Evolutionary conservation across 108 stramenopile genomes (phyloP).

Genomic region (Nitzschia putrida): DNA sequence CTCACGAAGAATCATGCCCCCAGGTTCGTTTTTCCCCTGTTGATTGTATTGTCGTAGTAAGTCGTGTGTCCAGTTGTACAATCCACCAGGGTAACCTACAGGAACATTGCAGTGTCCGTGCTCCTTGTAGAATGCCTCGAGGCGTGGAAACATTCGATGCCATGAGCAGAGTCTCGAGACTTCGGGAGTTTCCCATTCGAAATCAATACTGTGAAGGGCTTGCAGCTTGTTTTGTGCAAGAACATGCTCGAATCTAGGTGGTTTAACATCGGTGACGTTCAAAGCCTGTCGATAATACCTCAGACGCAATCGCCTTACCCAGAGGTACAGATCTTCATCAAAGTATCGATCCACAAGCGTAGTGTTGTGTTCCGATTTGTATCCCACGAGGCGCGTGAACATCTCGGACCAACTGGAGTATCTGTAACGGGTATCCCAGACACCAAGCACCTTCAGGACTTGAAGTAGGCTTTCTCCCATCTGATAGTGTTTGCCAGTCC

Average conservation of each 20-base stretch:
- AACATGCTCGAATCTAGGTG: background rate
- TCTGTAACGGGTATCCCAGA: too few relatives aligned
- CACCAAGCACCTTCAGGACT: too few relatives aligned
- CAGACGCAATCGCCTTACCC: constrained; percentile 30
- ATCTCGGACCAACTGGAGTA: constrained; percentile 1
- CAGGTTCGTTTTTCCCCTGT: too few relatives aligned
- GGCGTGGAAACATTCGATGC: constrained; percentile 1
- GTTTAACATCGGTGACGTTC: background rate
- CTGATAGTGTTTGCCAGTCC: too few relatives aligned
- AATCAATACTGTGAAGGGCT: constrained; percentile 27
- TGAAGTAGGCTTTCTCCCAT: too few relatives aligned
- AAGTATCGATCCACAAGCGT: constrained; percentile 2
- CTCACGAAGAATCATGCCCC: too few relatives aligned
- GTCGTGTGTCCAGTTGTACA: too few relatives aligned
- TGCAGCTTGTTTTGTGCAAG: constrained; percentile 22
- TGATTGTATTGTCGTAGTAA: too few relatives aligned
- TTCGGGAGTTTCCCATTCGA: constrained; percentile 18
- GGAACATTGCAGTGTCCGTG: constrained; percentile 13
- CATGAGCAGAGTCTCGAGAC: background rate
- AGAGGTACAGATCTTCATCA: constrained; percentile 41
- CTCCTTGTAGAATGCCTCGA: constrained; percentile 5
- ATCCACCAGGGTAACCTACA: too few relatives aligned
- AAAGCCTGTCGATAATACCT: constrained; percentile 38
- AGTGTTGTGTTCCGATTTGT: constrained; percentile 7
- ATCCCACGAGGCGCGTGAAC: background rate